phyloP scores from a whole-genome alignment of 176 grass and related monocot genomes.

The Luzula sylvatica region DNA sequence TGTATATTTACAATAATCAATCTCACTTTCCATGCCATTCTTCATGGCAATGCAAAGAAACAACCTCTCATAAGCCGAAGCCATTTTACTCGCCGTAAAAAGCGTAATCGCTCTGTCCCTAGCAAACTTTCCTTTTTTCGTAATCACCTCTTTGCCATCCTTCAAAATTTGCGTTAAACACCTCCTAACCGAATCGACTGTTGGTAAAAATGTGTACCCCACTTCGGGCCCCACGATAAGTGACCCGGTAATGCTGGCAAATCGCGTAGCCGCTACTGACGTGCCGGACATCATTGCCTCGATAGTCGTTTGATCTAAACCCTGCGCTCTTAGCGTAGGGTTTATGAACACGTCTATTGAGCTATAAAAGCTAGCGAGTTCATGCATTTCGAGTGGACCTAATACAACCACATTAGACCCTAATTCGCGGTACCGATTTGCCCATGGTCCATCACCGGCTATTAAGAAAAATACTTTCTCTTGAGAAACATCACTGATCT shows the following conservation, averaged over 20 bases:
- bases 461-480: slow-evolving; percentile 22
- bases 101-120: slow-evolving; percentile 26
- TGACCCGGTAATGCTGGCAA: slow-evolving; percentile 39
- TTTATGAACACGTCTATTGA: slow-evolving; percentile 39
- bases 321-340: slow-evolving; percentile 40
- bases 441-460: slow-evolving; percentile 36
- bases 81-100: slow-evolving; percentile 38
- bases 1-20: slow-evolving; percentile 28
- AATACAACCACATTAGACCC: slow-evolving; percentile 26
- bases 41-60: slow-evolving; percentile 31
- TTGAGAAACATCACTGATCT: slow-evolving; percentile 21
- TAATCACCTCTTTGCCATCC: slow-evolving; percentile 22
- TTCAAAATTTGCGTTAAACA: slow-evolving; percentile 18
- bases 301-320: slow-evolving; percentile 40
- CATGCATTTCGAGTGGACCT: slow-evolving; percentile 22
- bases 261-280: slow-evolving; percentile 27
- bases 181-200: slow-evolving; percentile 27
- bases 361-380: slow-evolving; percentile 36
- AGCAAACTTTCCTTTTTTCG: slow-evolving; percentile 26
- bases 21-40: background rate
- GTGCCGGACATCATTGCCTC: slow-evolving; percentile 43
- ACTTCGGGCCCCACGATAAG: slow-evolving; percentile 30
- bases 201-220: slow-evolving; percentile 36
- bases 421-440: slow-evolving; percentile 29
- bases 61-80: slow-evolving; percentile 40